Base-by-base conservation (phyloP, 2,329 filamentous ascomycete species). In the Phaeosphaeriaceae sp. region DNA sequence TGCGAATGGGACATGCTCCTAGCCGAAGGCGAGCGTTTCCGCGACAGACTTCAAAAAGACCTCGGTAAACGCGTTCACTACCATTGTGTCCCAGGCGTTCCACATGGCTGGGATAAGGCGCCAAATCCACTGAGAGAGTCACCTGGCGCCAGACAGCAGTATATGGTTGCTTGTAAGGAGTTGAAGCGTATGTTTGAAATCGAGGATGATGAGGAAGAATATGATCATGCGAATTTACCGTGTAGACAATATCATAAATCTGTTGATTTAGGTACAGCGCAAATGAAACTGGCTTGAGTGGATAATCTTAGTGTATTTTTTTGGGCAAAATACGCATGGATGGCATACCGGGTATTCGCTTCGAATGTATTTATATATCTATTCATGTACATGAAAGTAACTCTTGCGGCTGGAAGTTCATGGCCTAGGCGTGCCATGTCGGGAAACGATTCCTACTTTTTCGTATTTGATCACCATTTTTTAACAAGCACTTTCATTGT, bases 1-100 rank as follows among this genome's bases (percentile, higher is more conserved):
- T 87, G 84, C 65, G 84, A 87, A 64, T 87, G 82, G 81, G 84
- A 87, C 63, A 87, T 87, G 84, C 73, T 87, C 12, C 74, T 86
- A n/a, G 78, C 79, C 12, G 84, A 87, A 64, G 84, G 82, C 5
- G 75, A 87, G 51, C 76, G 78, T 4, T 87, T 92, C 54, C 80
- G 83, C 9, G 77, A 84, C 42, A 77, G 87, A 16, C 68, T 91
- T 7, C 68, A 76, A 39, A 65, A 71, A 1, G 75, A 77, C 1
- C 68, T 84, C 4, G 75, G 75, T 18, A 87, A 86, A 71, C 77
- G 77, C 6, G 81, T 88, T 1, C 73, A 76, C 42, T 86, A 85
- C 58, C 79, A 79, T 20, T 81, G 85, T 71, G 78, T 34, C 6
- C 73, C 77, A 3, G 82, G 77, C 2, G 84, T 85, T 17, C 78